Evolutionary conservation across 371 early-diverging fungal species (phyloP).

Genomic region (Apophysomyces variabilis): DNA sequence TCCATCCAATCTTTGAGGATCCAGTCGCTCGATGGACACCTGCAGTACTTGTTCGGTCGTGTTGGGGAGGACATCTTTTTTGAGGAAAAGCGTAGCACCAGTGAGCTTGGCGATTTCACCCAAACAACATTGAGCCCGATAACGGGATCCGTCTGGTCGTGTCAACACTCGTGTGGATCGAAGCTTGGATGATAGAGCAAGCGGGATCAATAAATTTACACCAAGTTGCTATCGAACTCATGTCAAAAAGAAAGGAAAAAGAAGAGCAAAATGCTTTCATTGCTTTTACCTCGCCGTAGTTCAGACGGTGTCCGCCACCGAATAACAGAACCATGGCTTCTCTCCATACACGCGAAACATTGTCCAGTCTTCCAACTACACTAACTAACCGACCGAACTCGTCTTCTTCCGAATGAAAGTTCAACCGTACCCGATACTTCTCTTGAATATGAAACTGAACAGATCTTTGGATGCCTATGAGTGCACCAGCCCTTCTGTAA

Average conservation of each 20-base stretch:
- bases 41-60: slow-evolving; percentile 29
- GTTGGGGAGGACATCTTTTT: slow-evolving; percentile 17
- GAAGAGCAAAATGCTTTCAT: background rate
- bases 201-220: slow-evolving; percentile 22
- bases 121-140: slow-evolving; percentile 7
- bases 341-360: slow-evolving; percentile 17
- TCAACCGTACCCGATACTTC: slow-evolving; percentile 17
- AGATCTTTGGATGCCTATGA: slow-evolving; percentile 20
- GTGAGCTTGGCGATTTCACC: slow-evolving; percentile 20
- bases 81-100: slow-evolving; percentile 15
- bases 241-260: background rate
- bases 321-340: slow-evolving; percentile 24
- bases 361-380: slow-evolving; percentile 13
- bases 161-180: background rate
- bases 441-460: slow-evolving; percentile 21
- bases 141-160: background rate
- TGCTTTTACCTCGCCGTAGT: slow-evolving; percentile 18
- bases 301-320: background rate
- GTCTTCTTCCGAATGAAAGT: slow-evolving; percentile 13
- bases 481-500: background rate
- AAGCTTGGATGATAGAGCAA: slow-evolving; percentile 6
- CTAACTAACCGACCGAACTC: slow-evolving; percentile 21
- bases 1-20: slow-evolving; percentile 1
- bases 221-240: slow-evolving; percentile 10
- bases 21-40: slow-evolving; percentile 17